phyloP scores from a whole-genome alignment of 1,139 yeast species.

The Hanseniaspora uvarum region DNA sequence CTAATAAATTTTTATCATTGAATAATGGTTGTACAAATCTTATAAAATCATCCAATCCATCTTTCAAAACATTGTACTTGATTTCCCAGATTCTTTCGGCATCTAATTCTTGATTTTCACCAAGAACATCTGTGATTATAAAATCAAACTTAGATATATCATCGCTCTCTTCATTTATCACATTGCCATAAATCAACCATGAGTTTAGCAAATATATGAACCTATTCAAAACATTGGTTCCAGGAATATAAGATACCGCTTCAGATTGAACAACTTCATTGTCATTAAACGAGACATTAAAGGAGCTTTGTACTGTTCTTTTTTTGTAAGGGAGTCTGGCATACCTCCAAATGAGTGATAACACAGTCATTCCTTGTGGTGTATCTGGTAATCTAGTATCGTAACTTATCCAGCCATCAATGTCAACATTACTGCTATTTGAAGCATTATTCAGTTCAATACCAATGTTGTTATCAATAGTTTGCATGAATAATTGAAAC shows the following conservation, averaged over 20 bases:
- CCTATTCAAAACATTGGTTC: background rate
- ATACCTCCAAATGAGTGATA: conserved; percentile 35
- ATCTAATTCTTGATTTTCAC: conserved; percentile 35
- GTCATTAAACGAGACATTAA: background rate
- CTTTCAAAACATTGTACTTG: conserved; percentile 61
- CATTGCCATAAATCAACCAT: conserved; percentile 66
- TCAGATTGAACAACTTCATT: background rate
- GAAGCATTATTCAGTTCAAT: background rate
- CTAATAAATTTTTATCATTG: conserved; percentile 26
- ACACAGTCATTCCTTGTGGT: conserved; percentile 60
- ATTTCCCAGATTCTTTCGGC: conserved; percentile 83
- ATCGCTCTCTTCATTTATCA: conserved; percentile 63
- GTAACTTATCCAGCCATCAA: conserved; percentile 22
- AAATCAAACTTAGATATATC: conserved; percentile 43
- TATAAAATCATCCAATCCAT: conserved; percentile 66
- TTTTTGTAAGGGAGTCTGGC: conserved; percentile 12
- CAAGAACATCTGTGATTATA: conserved; percentile 41
- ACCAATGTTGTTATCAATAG: conserved; percentile 25
- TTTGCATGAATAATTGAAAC: conserved; percentile 29
- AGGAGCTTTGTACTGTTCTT: background rate
- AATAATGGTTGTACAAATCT: conserved; percentile 43
- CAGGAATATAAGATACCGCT: background rate
- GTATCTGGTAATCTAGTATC: conserved; percentile 46
- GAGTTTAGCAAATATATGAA: conserved; percentile 59
- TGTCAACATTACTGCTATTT: conserved; percentile 22